Evolutionary conservation across 163 green algal species (phyloP).

Genomic region (Trebouxiophyceae sp.): DNA sequence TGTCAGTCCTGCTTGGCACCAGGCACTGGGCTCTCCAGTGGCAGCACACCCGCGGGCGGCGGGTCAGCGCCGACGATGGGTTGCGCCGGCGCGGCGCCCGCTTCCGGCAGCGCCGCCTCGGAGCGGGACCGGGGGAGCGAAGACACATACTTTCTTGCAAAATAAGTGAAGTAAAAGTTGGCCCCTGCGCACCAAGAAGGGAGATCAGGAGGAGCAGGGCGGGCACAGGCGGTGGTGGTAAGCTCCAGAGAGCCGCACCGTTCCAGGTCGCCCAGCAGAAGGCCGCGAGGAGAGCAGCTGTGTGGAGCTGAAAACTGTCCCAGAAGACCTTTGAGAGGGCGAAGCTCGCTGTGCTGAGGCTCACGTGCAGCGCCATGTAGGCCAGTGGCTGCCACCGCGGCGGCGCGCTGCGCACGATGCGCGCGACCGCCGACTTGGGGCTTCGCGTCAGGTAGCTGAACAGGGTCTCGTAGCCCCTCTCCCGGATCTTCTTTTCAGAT

Average conservation of each 20-base stretch:
- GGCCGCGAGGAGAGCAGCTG: conserved; percentile 24
- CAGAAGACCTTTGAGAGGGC: conserved; percentile 34
- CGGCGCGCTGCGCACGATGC: conserved; percentile 9
- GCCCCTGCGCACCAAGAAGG: too few species aligned
- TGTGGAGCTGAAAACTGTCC: conserved; percentile 20
- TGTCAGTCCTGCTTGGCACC: too few species aligned
- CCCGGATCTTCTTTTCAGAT: conserved; percentile 33
- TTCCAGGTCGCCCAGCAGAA: conserved; percentile 31
- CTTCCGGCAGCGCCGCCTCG: too few species aligned
- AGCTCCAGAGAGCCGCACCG: too few species aligned
- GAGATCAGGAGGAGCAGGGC: too few species aligned
- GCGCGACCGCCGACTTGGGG: conserved; percentile 11
- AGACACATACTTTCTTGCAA: too few species aligned
- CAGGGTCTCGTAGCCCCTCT: conserved; percentile 41
- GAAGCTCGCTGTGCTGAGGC: conserved; percentile 23
- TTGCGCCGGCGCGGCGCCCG: too few species aligned
- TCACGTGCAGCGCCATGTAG: conserved; percentile 42
- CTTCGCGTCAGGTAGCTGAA: conserved; percentile 29
- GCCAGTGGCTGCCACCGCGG: conserved; percentile 21
- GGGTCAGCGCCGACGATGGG: too few species aligned
- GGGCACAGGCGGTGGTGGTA: too few species aligned
- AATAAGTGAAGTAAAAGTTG: conserved; percentile 4
- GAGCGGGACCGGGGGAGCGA: too few species aligned
- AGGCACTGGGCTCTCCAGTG: too few species aligned
- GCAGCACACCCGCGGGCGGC: too few species aligned